Conservation (phyloP, 352 stramenopile genomes). For the Nothophytophthora sp. region DNA sequence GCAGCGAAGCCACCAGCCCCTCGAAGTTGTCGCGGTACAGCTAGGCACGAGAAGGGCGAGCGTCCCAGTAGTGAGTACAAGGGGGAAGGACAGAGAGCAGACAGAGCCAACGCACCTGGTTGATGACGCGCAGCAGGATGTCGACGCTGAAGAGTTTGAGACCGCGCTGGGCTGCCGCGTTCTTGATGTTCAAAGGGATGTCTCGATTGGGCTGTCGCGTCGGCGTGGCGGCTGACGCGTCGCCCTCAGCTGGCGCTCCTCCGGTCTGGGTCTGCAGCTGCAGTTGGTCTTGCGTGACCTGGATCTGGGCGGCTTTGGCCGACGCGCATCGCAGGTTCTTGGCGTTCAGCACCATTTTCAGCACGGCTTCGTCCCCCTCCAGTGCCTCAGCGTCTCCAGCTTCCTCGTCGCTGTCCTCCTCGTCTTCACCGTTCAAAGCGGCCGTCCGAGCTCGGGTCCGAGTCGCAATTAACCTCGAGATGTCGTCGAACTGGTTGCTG, state of each 20-base stretch:
- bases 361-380: constrained; percentile 43
- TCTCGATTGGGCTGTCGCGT: constrained; percentile 30
- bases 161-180: constrained; percentile 36
- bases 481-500: constrained; percentile 32
- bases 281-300: constrained; percentile 13
- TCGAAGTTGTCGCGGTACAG: constrained; percentile 82
- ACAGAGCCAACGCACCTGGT: constrained; percentile 32
- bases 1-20: constrained; percentile 54
- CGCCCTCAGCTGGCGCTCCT: constrained; percentile 15
- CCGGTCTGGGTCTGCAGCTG: constrained; percentile 6
- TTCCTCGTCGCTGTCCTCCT: constrained; percentile 5
- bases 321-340: constrained; percentile 35
- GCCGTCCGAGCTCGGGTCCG: constrained; percentile 13
- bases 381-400: constrained; percentile 20
- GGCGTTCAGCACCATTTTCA: constrained; percentile 12
- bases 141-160: constrained; percentile 63
- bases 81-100: not conserved
- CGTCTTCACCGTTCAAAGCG: constrained; percentile 9
- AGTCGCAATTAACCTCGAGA: constrained; percentile 16
- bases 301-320: constrained; percentile 12
- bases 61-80: not conserved
- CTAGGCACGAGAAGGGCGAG: constrained; percentile 10
- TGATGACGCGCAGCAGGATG: constrained; percentile 61
- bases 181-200: constrained; percentile 51
- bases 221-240: constrained; percentile 4